Evolutionary conservation across 176 grass and related monocot genomes (phyloP), one percentile per base, ranked within the genome.

Genomic region (Oryza australiensis): DNA sequence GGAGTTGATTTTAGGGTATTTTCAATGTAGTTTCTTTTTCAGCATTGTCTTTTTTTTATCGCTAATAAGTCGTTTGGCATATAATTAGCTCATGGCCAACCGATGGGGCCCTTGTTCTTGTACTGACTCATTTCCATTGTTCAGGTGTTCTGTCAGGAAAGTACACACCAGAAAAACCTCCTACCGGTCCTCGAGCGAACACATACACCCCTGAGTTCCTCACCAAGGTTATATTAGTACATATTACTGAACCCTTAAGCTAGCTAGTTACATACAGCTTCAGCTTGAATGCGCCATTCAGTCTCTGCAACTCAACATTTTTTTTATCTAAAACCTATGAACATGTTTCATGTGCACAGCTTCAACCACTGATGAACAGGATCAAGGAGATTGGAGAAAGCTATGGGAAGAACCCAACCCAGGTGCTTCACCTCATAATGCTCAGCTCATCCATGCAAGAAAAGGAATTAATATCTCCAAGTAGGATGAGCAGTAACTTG

Each of bases 351-450:
- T 70, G 38, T 74, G 20, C 60, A 62, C 82, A 98, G 96, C 87
- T 98, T 74, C 93, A 98, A 84, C 93, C 96, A 76, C 88, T 98
- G 0, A 79, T 98, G 45, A 87, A 86, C 73, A 91, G 91, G 82
- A 95, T 98, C 12, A 88, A 82, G 66, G 96, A 95, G 73, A 88
- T 98, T 41, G 96, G 96, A 73, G 83, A 74, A 70, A 98, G 76
- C 86, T 95, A 91, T 68, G 83, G 80, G 3, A 98, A 93, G 78
- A 95, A 33, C 63, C 85, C 87, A 77, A 95, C 92, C 59, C 96
- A 98, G 96, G 96, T 97, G 16, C 12, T 49, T 27, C 66, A 26
- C 9, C 30, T 64, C 48, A 33, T 62, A n/a, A 65, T 70, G 75
- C n/a, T 79, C 26, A 75, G 66, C 59, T 68, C 59, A 24, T 24